Evolutionary conservation across 768 basidiomycete genomes (phyloP).

Genomic region (Clitopilus passeckerianus): DNA sequence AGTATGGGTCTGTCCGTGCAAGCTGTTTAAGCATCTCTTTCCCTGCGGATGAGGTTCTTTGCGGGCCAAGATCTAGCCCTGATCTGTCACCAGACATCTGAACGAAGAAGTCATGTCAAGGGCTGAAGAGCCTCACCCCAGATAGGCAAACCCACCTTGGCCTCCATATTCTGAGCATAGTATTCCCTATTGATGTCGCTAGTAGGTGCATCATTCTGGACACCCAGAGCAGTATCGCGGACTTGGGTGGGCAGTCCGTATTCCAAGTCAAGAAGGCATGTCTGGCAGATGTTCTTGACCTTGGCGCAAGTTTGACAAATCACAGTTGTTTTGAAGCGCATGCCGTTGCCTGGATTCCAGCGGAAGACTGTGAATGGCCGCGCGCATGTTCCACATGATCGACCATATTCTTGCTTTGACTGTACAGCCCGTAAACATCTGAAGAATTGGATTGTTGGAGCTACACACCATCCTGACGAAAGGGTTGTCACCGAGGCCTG

Average conservation of each 20-base stretch:
- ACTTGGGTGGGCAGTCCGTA: conserved; percentile 97
- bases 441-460: not conserved
- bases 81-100: conserved; percentile 74
- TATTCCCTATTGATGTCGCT: conserved; percentile 98
- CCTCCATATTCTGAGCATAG: conserved; percentile 89
- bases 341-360: conserved; percentile 95
- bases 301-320: conserved; percentile 97
- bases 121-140: not conserved
- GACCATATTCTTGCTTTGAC: conserved; percentile 97
- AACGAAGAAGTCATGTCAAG: conserved; percentile 4
- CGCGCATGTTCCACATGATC: conserved; percentile 96
- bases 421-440: conserved; percentile 23
- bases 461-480: conserved; percentile 87
- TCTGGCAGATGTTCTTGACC: conserved; percentile 95
- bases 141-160: conserved; percentile 47
- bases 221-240: conserved; percentile 87
- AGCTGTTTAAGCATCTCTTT: conserved; percentile 97
- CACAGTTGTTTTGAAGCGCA: conserved; percentile 94
- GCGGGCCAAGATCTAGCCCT: conserved; percentile 44
- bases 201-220: conserved; percentile 85
- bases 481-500: conserved; percentile 84
- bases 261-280: conserved; percentile 93
- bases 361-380: conserved; percentile 96
- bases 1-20: conserved; percentile 93
- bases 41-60: conserved; percentile 67